A percentile compares a stretch with the other conserved stretches of the same genome.
phyloP scores from a whole-genome alignment of 441 rosid genomes.

The Dalechampia spathulata region DNA sequence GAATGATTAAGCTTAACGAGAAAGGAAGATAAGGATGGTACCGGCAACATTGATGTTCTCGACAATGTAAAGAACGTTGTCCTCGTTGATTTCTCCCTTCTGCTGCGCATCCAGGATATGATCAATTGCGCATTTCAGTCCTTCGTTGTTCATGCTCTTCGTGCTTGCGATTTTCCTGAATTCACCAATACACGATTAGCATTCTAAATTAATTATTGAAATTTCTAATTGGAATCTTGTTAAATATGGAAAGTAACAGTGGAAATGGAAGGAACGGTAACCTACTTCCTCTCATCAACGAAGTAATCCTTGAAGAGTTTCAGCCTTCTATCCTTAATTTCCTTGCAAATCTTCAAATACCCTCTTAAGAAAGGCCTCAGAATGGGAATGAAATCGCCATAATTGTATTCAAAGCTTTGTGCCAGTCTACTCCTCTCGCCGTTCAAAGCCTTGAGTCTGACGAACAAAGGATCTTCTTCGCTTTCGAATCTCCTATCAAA shows the following conservation, averaged over 20 bases:
- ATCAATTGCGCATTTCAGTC: slow-evolving; percentile 85
- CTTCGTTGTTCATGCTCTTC: slow-evolving; percentile 47
- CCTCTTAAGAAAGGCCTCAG: slow-evolving; percentile 87
- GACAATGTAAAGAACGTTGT: slow-evolving; percentile 88
- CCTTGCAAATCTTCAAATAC: slow-evolving; percentile 75
- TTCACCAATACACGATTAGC: too few relatives aligned
- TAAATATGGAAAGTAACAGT: background rate
- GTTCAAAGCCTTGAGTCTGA: slow-evolving; percentile 66
- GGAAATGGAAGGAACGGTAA: background rate
- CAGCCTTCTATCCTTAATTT: slow-evolving; percentile 72
- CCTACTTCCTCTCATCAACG: slow-evolving; percentile 87
- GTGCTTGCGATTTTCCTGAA: slow-evolving; percentile 77
- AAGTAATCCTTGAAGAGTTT: slow-evolving; percentile 84
- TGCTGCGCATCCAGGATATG: slow-evolving; percentile 86
- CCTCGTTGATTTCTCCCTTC: slow-evolving; percentile 93
- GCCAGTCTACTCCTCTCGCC: slow-evolving; percentile 88
- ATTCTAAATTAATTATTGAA: too few relatives aligned
- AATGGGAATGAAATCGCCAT: slow-evolving; percentile 90
- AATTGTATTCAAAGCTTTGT: slow-evolving; percentile 92
- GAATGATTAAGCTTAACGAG: too few relatives aligned
- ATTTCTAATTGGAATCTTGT: background rate
- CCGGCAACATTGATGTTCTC: slow-evolving; percentile 99
- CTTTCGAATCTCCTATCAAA: slow-evolving; percentile 78
- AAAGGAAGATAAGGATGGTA: slow-evolving; percentile 6
- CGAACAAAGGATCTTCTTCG: slow-evolving; percentile 68